phyloP scores from a whole-genome alignment of 2,329 filamentous ascomycete genomes.

The Bipolaris victoriae region DNA sequence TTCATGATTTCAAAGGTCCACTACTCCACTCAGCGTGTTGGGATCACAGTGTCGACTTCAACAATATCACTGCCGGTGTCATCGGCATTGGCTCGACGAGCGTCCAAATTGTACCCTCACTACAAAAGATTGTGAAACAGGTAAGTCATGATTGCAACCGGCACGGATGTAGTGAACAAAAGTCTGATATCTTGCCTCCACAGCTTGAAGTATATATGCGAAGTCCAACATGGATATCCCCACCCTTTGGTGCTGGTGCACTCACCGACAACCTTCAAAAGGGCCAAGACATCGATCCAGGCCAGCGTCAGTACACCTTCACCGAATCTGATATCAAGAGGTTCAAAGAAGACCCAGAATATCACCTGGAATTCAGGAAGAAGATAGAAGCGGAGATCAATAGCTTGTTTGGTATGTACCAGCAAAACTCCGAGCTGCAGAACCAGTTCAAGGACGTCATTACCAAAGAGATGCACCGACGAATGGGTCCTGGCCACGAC shows the following conservation, averaged over 20 bases:
- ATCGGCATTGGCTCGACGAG: conserved; percentile 45
- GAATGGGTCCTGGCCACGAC: conserved; percentile 49
- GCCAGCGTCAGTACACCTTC: conserved; percentile 52
- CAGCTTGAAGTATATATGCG: conserved; percentile 46
- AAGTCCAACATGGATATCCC: conserved; percentile 50
- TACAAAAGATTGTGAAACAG: conserved; percentile 48
- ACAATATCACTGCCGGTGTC: conserved; percentile 38
- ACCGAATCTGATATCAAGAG: conserved; percentile 62
- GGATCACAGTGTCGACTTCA: conserved; percentile 49
- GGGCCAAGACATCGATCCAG: conserved; percentile 48
- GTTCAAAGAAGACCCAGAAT: conserved; percentile 64
- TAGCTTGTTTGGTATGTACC: conserved; percentile 60
- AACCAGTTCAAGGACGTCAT: conserved; percentile 51
- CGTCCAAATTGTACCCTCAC: conserved; percentile 47
- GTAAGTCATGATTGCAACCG: background rate
- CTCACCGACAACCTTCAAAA: conserved; percentile 44
- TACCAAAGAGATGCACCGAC: conserved; percentile 51
- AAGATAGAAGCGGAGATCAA: conserved; percentile 59
- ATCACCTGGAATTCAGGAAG: conserved; percentile 58
- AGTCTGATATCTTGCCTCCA: background rate
- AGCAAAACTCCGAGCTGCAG: conserved; percentile 55
- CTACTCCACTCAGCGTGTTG: conserved; percentile 54
- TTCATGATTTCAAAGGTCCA: conserved; percentile 52
- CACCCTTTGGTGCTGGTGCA: conserved; percentile 47
- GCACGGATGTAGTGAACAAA: background rate